Evolutionary conservation across 83 land plant species (phyloP).

Genomic region (Picea engelmannii): DNA sequence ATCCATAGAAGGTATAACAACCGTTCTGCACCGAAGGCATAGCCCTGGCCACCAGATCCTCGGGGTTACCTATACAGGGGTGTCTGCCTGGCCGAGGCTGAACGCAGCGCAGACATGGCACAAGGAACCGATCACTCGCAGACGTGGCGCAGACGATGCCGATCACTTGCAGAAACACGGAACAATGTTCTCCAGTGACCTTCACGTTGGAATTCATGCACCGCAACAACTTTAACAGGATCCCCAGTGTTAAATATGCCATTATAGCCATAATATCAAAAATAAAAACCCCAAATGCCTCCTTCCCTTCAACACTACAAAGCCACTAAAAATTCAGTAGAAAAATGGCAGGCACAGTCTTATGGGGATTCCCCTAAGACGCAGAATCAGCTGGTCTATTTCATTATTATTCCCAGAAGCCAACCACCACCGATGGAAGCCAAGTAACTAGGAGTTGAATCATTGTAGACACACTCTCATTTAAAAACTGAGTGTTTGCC

Average conservation of each 20-base stretch:
- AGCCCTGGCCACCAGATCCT: conserved; percentile 34
- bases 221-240: conserved; percentile 73
- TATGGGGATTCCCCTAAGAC: too few species aligned
- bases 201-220: conserved; percentile 59
- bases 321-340: too few species aligned
- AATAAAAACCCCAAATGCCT: too few species aligned
- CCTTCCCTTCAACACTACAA: too few species aligned
- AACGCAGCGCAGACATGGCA: conserved; percentile 53
- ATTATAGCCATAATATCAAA: conserved; percentile 11
- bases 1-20: conserved; percentile 31
- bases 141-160: too few species aligned
- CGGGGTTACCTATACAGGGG: conserved; percentile 52
- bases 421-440: too few species aligned
- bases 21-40: conserved; percentile 10
- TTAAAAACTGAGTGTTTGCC: too few species aligned
- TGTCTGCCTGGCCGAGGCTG: conserved; percentile 59
- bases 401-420: too few species aligned
- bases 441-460: neutral
- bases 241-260: conserved; percentile 76
- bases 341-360: too few species aligned
- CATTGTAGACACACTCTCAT: too few species aligned
- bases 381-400: too few species aligned
- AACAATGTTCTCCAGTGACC: conserved; percentile 66
- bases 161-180: conserved; percentile 69
- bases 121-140: conserved; percentile 26